These are phyloP conservation scores for Uncinocarpus reesii DNA, from an alignment of 2,329 filamentous ascomycete species.

Conservation along the genomic window DNA sequence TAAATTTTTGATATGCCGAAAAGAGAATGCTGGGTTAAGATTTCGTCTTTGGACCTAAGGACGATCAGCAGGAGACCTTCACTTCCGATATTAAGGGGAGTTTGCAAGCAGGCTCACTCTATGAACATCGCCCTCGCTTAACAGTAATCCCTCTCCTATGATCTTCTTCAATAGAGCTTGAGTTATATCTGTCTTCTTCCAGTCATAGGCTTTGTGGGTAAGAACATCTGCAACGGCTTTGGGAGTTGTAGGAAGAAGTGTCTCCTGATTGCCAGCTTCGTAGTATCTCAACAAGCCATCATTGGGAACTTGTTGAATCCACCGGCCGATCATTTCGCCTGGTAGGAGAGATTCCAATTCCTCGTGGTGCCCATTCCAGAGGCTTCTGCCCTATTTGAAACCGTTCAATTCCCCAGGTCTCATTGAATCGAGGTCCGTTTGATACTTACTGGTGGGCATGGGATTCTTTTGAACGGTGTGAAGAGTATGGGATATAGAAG, in stretches of 20 bases:
- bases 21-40: constrained; percentile 74
- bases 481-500: constrained; percentile 50
- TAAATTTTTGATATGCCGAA: constrained; percentile 71
- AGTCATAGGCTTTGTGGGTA: constrained; percentile 59
- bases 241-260: constrained; percentile 51
- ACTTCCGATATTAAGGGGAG: neutral
- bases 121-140: constrained; percentile 87
- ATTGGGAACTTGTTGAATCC: constrained; percentile 54
- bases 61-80: neutral
- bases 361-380: constrained; percentile 39
- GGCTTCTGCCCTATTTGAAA: constrained; percentile 28
- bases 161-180: constrained; percentile 29
- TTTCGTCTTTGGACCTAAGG: constrained; percentile 54
- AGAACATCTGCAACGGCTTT: constrained; percentile 62
- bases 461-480: constrained; percentile 49
- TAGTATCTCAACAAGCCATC: constrained; percentile 60
- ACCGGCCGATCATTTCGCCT: constrained; percentile 32
- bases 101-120: constrained; percentile 40
- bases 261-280: constrained; percentile 51
- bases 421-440: too few relatives aligned
- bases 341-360: constrained; percentile 32
- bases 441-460: constrained; percentile 40
- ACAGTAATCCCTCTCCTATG: constrained; percentile 42
- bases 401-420: neutral
- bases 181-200: constrained; percentile 51